A percentile compares a stretch with the other conserved stretches of the same genome.
Conservation (phyloP, 768 basidiomycete genomes). For the Pulveroboletus sp. region DNA sequence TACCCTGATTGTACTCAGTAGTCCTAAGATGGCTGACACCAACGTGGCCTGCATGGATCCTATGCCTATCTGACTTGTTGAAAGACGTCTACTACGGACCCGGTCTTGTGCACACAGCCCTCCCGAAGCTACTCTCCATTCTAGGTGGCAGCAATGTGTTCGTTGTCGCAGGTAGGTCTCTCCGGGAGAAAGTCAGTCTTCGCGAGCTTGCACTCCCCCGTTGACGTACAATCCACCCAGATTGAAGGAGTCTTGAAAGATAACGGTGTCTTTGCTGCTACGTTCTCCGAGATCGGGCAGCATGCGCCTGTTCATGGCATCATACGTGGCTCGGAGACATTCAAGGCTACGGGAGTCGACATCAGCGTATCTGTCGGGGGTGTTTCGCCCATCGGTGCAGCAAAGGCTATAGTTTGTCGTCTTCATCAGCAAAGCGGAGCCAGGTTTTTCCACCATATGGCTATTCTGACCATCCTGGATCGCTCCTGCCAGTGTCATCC, state of each 20-base stretch:
- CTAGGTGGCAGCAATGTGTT: slow-evolving; percentile 61
- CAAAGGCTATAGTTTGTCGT: slow-evolving; percentile 67
- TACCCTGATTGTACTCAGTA: neutral
- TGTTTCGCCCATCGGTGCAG: slow-evolving; percentile 75
- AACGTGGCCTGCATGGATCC: slow-evolving; percentile 38
- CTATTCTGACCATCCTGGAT: slow-evolving; percentile 61
- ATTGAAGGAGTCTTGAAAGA: slow-evolving; percentile 47
- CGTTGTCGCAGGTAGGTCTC: slow-evolving; percentile 60
- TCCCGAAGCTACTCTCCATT: slow-evolving; percentile 54
- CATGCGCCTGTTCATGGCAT: slow-evolving; percentile 70
- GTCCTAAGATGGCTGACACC: slow-evolving; percentile 8
- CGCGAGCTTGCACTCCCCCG: neutral
- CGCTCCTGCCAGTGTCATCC: slow-evolving; percentile 67
- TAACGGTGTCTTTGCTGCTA: slow-evolving; percentile 55
- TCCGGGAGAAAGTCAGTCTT: slow-evolving; percentile 51
- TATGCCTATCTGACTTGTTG: slow-evolving; percentile 66
- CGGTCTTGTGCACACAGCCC: slow-evolving; percentile 54
- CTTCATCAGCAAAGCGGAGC: slow-evolving; percentile 54
- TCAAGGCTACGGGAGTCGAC: slow-evolving; percentile 56
- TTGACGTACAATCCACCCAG: slow-evolving; percentile 18
- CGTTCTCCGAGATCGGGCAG: slow-evolving; percentile 70
- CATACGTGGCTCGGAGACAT: slow-evolving; percentile 46
- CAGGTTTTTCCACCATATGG: slow-evolving; percentile 57
- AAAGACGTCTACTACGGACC: slow-evolving; percentile 71
- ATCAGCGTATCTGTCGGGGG: slow-evolving; percentile 73